Base-by-base conservation (phyloP, 768 basidiomycete species). In the Tricholoma terreum region DNA sequence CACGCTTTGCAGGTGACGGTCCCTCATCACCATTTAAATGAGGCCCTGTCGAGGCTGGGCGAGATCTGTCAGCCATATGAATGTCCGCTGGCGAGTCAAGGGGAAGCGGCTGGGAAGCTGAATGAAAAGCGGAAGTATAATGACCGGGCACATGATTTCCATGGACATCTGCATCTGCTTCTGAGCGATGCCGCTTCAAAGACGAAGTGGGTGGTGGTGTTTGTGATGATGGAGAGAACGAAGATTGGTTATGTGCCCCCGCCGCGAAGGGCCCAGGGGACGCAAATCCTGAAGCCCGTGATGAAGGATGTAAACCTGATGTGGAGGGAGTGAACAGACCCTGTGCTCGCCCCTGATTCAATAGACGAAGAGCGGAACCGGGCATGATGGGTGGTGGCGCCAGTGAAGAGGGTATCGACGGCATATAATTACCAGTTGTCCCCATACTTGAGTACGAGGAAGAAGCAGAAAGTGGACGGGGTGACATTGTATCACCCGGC, bases 381-480 rank as follows among this genome's bases (percentile, higher is more conserved):
- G 90, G 90, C 85, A 91, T 86, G 67, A 92, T 92, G 40, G 90
- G 88, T 30, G 89, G 81, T n/a, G 90, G 86, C 2, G 87, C 87
- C 56, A 92, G 80, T 70, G 68, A 79, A 60, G 79, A 85, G 58
- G 79, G 80, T 59, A 80, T 69, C 36, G 71, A 61, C 31, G 73
- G 61, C 50, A 77, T 67, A 64, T 84, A 84, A 56, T 75, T 74
- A 34, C 73, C 76, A 49, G 77, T 65, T 27, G 73, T 65, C n/a
- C 76, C 77, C 45, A 84, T 67, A 62, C 78, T 80, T 50, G 84
- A 83, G 67, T 84, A 87, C 43, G 86, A 86, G 17, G 87, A 84
- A 8, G 87, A 80, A 40, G 86, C 82, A 55, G 87, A 88, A 51
- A 87, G 71, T 34, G 87, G 85, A 34, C 86, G 81, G 30, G 85